Evolutionary conservation across 805 yeast species (phyloP).

Genomic region (Ogataea paradorogensis): DNA sequence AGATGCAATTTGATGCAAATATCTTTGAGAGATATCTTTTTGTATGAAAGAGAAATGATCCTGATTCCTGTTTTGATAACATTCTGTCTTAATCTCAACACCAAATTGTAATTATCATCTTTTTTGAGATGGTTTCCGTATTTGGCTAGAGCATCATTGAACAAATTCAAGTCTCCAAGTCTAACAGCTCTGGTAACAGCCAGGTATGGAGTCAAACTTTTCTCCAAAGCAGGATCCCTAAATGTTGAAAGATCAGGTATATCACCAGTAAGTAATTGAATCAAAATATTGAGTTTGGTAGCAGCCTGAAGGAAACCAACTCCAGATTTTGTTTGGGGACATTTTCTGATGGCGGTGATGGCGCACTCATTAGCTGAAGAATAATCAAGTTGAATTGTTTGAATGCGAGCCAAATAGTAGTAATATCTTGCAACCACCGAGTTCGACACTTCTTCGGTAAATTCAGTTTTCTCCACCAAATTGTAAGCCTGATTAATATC

Average conservation of each 20-base stretch:
- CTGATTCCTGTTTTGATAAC: constrained; percentile 98
- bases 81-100: constrained; percentile 87
- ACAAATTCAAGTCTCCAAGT: constrained; percentile 81
- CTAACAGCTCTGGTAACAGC: constrained; percentile 89
- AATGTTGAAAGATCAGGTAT: constrained; percentile 87
- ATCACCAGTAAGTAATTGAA: constrained; percentile 94
- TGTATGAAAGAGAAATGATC: constrained; percentile 85
- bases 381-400: constrained; percentile 89
- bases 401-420: constrained; percentile 86
- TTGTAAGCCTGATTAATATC: constrained; percentile 86
- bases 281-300: constrained; percentile 79
- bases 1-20: constrained; percentile 88
- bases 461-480: constrained; percentile 82
- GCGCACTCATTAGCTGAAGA: constrained; percentile 86
- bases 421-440: constrained; percentile 89
- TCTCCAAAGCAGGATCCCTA: constrained; percentile 57
- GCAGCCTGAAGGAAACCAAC: constrained; percentile 87
- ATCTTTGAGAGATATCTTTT: constrained; percentile 86
- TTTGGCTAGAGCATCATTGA: constrained; percentile 64
- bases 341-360: constrained; percentile 93
- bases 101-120: constrained; percentile 82
- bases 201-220: constrained; percentile 74
- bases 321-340: constrained; percentile 86
- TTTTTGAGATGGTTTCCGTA: constrained; percentile 60
- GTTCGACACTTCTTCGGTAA: constrained; percentile 75